Percentiles rank a stretch among this genome's conserved stretches.
These are phyloP conservation scores for Debaryomycetaceae sp. DNA, from an alignment of 1,139 yeast species.

Conservation along the genomic window DNA sequence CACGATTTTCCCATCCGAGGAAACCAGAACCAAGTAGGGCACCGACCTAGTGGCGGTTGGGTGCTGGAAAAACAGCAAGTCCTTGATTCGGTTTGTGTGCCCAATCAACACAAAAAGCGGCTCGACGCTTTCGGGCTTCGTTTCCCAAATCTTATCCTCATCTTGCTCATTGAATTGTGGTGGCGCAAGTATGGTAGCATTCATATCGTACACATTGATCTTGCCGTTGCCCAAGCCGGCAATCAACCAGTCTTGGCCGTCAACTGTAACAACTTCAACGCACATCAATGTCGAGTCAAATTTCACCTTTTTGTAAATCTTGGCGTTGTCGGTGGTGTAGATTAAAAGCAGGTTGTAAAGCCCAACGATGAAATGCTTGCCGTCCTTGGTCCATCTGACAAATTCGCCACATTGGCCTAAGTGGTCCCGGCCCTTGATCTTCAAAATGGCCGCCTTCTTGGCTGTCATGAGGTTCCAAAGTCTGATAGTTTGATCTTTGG, in stretches of 20 bases:
- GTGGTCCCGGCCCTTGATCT: conserved; percentile 62
- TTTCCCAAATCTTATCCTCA: conserved; percentile 25
- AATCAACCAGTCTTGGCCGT: conserved; percentile 52
- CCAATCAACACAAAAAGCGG: conserved; percentile 65
- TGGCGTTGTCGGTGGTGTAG: conserved; percentile 63
- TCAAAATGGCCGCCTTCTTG: conserved; percentile 85
- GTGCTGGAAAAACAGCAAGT: conserved; percentile 52
- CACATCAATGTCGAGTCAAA: conserved; percentile 65
- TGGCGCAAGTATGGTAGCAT: conserved; percentile 24
- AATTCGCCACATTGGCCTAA: conserved; percentile 63
- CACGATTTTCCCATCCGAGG: conserved; percentile 90
- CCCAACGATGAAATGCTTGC: conserved; percentile 73
- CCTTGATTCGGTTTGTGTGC: conserved; percentile 84
- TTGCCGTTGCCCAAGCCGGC: conserved; percentile 72
- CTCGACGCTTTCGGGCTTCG: conserved; percentile 26
- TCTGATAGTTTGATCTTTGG: conserved; percentile 76
- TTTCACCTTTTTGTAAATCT: conserved; percentile 45
- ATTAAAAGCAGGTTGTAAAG: conserved; percentile 59
- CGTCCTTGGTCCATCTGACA: conserved; percentile 61
- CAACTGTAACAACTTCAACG: conserved; percentile 46
- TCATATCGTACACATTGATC: conserved; percentile 50
- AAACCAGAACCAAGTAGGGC: conserved; percentile 68
- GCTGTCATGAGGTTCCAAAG: conserved; percentile 97
- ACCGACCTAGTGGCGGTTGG: conserved; percentile 26
- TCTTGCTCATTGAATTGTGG: conserved; percentile 12